These are phyloP conservation scores for Catenaria anguillulae DNA, from an alignment of 371 early-diverging fungal genomes.

Conservation along the genomic window DNA sequence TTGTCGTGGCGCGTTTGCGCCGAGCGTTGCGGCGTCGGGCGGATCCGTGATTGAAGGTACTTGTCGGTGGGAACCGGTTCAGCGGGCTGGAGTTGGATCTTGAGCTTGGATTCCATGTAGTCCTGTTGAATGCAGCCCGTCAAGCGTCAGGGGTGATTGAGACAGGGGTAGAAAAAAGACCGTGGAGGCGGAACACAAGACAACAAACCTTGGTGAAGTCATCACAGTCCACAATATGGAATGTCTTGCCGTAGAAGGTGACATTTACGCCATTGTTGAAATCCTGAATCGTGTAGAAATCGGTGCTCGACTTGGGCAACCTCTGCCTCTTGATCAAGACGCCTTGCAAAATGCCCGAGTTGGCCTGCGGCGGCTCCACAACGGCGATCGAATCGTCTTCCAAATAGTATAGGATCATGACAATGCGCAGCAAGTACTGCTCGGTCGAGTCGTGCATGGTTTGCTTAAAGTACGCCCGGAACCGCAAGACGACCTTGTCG, in stretches of 20 bases:
- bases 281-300: slow-evolving; percentile 30
- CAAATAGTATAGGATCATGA: slow-evolving; percentile 37
- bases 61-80: slow-evolving; percentile 26
- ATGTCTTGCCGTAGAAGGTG: slow-evolving; percentile 29
- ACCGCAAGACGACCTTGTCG: slow-evolving; percentile 26
- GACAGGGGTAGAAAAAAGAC: too few species aligned
- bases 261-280: slow-evolving; percentile 31
- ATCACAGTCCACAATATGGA: slow-evolving; percentile 38
- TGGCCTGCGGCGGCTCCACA: slow-evolving; percentile 29
- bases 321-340: slow-evolving; percentile 31
- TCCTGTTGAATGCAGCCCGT: too few species aligned
- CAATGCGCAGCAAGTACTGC: slow-evolving; percentile 24
- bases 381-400: slow-evolving; percentile 42
- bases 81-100: slow-evolving; percentile 22
- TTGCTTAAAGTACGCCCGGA: slow-evolving; percentile 36
- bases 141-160: too few species aligned
- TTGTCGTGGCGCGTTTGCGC: slow-evolving; percentile 23
- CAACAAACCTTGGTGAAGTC: slow-evolving; percentile 29
- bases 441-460: slow-evolving; percentile 32
- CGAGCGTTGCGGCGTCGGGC: background rate
- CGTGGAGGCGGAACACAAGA: too few species aligned
- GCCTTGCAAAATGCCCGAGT: slow-evolving; percentile 38
- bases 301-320: slow-evolving; percentile 20
- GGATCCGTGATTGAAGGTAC: background rate
- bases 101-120: slow-evolving; percentile 27